Base-by-base conservation (phyloP, 2,329 filamentous ascomycete genomes). In the Xylariaceae sp. region DNA sequence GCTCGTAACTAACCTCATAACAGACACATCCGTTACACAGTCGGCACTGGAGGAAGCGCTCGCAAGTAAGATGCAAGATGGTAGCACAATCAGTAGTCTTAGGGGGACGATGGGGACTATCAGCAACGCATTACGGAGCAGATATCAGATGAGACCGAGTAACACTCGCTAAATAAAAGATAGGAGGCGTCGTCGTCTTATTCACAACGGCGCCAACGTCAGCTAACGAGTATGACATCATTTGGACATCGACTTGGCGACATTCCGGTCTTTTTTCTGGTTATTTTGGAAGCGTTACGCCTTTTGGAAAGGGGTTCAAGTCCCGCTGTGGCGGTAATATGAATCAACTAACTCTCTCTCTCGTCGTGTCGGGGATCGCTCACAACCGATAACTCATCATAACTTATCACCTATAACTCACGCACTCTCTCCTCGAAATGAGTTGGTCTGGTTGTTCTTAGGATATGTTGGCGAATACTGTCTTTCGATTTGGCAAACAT, bases 11-110 rank as follows among this genome's bases (percentile, higher is more conserved):
- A 62, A 62, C 56, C 17, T 44, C 18, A 15, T 48, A 39, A n/a
- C 35, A 89, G 89, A 92, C 78, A 85, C 88, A 15, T 90, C 88
- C 15, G 86, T 93, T 13, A 92, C 89, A 34, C 88, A 92, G 71
- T 90, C 87, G 13, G 89, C 89, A 2, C 76, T 93, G 57, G 89
- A 92, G 71, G 89, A 93, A 70, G 89, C 88, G 6, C 75, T 92
- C 55, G 82, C 89, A 17, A 91, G 86, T 69, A 85, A 87, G 64
- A 87, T 89, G 79, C 81, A 86, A 66, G 81, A 86, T 64, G 83
- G 81, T 39, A 73, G 74, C 35, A 79, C 79, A 4, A 80, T 82
- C 62, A 79, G 78, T 35, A 83, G 80, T 66, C 76, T 86, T 62
- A 88, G 90, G 77, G 88, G 88, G 65, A 88, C 80, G 15, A 78